Evolutionary conservation across 371 early-diverging fungal species (phyloP).

Genomic region (Gilbertella persicaria): DNA sequence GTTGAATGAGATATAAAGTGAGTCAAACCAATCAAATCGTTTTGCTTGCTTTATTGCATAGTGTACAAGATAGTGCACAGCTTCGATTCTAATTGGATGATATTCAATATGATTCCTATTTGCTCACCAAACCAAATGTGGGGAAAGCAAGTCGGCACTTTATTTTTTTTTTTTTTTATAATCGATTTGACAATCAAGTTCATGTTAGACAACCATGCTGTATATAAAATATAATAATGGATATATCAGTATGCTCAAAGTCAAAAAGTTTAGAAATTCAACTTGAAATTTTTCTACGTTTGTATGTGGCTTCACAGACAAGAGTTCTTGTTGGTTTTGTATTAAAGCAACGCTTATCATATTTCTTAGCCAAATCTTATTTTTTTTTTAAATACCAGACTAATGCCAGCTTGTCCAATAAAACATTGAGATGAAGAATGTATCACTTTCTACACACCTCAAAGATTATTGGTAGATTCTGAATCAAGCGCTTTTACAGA

Average conservation of each 20-base stretch:
- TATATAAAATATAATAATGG: too few relatives aligned
- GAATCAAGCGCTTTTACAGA: too few relatives aligned
- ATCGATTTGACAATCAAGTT: too few relatives aligned
- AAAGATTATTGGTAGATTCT: too few relatives aligned
- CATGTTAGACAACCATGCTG: too few relatives aligned
- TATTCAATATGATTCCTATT: constrained; percentile 24
- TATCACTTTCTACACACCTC: background rate
- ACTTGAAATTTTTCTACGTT: constrained; percentile 1
- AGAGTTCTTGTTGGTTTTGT: background rate
- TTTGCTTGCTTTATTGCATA: constrained; percentile 13
- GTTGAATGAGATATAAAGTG: constrained; percentile 23
- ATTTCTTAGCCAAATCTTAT: too few relatives aligned
- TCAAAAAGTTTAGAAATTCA: too few relatives aligned
- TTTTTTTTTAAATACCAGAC: background rate
- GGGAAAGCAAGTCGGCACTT: constrained; percentile 9
- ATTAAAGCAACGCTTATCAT: background rate
- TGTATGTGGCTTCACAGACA: background rate
- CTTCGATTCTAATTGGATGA: constrained; percentile 21
- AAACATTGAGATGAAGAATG: background rate
- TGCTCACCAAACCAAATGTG: constrained; percentile 23
- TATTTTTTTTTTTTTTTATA: too few relatives aligned
- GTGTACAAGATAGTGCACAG: constrained; percentile 16
- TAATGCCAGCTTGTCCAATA: background rate
- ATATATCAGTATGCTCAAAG: too few relatives aligned
- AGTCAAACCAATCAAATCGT: constrained; percentile 24